Base-by-base conservation (phyloP, 495 filamentous ascomycete species). In the Neurospora tetrasperma region DNA sequence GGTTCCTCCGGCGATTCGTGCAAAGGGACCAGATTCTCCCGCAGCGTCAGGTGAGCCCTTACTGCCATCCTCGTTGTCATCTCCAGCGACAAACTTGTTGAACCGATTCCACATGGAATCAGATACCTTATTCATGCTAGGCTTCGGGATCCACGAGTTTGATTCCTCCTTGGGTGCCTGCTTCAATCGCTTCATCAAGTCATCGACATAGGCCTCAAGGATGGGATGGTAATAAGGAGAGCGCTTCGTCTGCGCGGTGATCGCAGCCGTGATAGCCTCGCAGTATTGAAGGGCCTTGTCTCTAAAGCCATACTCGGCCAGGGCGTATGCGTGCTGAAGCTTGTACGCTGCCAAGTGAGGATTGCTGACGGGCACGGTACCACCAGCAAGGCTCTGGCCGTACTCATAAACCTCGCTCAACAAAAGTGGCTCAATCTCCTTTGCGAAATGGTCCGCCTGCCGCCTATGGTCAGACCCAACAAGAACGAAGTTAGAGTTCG, bases 371-470 rank as follows among this genome's bases (percentile, higher is more conserved):
- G 87, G 83, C 16, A 83, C 77, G 0, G 88, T 84, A 69, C 86
- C 83, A 46, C 85, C 83, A 3, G 88, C 86, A 23, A 93, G 86
- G 71, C 89, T 90, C 39, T 91, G 86, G 9, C 90, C 93, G 80
- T 91, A 97, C 76, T 99, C 96, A 78, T 96, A 97, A 4, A 96
- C 88, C 81, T 99, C 96, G 70, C 92, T 98, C 44, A 98, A 88
- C 42, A 97, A 83, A 39, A 97, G 87, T 11, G 92, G 86, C 78
- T 98, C 94, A 70, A 94, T 85, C 78, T 98, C 93, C 70, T 87
- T 89, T 35, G 90, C 86, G 73, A 92, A 88, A 42, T 90, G 86
- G 69, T 88, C 84, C 42, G 89, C 86, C 66, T 90, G 87, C 31
- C 84, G 86, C 42, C 87, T 83, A 78, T 94, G 93, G 78, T 97